Percentiles rank a stretch among this genome's conserved stretches.
Conservation (phyloP, 2,329 filamentous ascomycete species). For the Penicillium sp. region DNA sequence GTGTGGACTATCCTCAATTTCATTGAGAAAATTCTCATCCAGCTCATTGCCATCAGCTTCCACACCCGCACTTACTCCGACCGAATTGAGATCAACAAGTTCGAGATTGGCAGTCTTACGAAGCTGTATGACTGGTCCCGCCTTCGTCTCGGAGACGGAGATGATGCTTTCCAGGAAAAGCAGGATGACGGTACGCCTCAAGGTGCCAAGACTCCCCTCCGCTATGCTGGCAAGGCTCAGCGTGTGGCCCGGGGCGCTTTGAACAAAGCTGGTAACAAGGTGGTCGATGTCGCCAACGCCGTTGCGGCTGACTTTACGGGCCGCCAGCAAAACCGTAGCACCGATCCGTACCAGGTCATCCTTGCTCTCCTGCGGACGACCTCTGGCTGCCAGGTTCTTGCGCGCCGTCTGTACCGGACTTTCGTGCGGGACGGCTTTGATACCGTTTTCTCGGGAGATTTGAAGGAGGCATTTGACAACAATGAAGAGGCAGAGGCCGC, state of each 20-base stretch:
- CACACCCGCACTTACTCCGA: slow-evolving; percentile 86
- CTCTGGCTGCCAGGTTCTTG: slow-evolving; percentile 71
- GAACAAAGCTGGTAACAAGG: slow-evolving; percentile 73
- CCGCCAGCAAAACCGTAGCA: slow-evolving; percentile 59
- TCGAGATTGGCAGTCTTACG: slow-evolving; percentile 65
- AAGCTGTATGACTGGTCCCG: slow-evolving; percentile 63
- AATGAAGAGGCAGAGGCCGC: slow-evolving; percentile 83
- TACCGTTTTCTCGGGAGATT: slow-evolving; percentile 69
- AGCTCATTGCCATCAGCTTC: slow-evolving; percentile 90
- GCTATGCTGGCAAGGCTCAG: slow-evolving; percentile 61
- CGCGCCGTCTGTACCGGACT: slow-evolving; percentile 80
- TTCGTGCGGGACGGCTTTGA: slow-evolving; percentile 70
- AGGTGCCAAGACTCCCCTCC: slow-evolving; percentile 68
- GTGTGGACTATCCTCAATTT: slow-evolving; percentile 75
- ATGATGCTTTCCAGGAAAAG: slow-evolving; percentile 69
- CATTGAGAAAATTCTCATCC: slow-evolving; percentile 86
- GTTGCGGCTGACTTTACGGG: slow-evolving; percentile 92
- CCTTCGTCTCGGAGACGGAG: slow-evolving; percentile 60
- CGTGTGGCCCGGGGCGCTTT: slow-evolving; percentile 69
- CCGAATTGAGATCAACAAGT: slow-evolving; percentile 86
- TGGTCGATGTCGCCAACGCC: slow-evolving; percentile 77
- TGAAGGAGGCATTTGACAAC: slow-evolving; percentile 71
- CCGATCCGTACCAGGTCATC: slow-evolving; percentile 78
- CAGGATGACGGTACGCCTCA: slow-evolving; percentile 44
- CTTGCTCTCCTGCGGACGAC: slow-evolving; percentile 68